Evolutionary conservation across 371 early-diverging fungal species (phyloP).

Genomic region (Vittaforma corneae): DNA sequence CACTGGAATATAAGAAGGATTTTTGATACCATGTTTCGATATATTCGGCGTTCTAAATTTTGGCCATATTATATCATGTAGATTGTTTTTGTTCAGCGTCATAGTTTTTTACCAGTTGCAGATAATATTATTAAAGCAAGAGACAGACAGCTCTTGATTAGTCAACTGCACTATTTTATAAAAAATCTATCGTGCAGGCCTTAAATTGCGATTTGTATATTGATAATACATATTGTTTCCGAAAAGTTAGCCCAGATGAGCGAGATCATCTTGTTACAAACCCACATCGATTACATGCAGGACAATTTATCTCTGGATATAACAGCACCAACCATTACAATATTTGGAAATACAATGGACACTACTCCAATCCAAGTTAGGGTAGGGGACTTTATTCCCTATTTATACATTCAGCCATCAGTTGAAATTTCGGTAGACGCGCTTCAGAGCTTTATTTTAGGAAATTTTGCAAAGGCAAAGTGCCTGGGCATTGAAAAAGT

Average conservation of each 20-base stretch:
- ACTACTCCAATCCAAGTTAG: conserved; percentile 77
- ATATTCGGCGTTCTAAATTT: too few species aligned
- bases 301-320: conserved; percentile 11
- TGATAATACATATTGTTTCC: too few species aligned
- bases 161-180: too few species aligned
- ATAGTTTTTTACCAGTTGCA: too few species aligned
- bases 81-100: too few species aligned
- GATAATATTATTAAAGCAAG: too few species aligned
- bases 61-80: too few species aligned
- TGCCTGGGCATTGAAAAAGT: conserved; percentile 62
- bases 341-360: conserved; percentile 59
- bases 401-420: conserved; percentile 71
- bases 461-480: conserved; percentile 30
- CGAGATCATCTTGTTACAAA: conserved; percentile 46
- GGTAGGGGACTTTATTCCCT: conserved; percentile 78
- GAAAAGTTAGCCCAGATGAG: conserved; percentile 27
- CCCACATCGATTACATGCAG: conserved; percentile 44
- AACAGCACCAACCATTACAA: conserved; percentile 29
- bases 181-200: too few species aligned
- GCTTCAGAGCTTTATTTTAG: conserved; percentile 12
- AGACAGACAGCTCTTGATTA: too few species aligned
- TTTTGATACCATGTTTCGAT: too few species aligned
- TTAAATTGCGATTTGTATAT: too few species aligned
- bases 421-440: conserved; percentile 63
- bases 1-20: too few species aligned